Evolutionary conservation across 805 yeast species (phyloP).

Genomic region (Candida germanica): DNA sequence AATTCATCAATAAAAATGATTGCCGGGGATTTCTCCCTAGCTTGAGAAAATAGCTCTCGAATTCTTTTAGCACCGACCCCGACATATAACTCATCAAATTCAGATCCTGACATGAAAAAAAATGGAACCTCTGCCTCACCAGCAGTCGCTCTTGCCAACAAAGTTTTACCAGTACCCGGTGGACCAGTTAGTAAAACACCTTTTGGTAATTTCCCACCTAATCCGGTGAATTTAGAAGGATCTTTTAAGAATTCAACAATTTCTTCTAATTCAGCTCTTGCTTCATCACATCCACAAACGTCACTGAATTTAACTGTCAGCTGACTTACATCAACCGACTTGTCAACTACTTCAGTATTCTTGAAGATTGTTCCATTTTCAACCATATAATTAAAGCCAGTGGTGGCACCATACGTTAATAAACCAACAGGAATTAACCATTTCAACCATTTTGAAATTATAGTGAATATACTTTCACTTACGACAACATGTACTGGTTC

Average conservation of each 20-base stretch:
- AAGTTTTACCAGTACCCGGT: conserved; percentile 98
- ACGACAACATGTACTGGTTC: conserved; percentile 95
- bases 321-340: conserved; percentile 77
- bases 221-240: conserved; percentile 91
- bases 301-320: conserved; percentile 87
- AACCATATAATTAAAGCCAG: conserved; percentile 71
- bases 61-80: conserved; percentile 99
- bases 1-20: conserved; percentile 95
- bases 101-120: conserved; percentile 97
- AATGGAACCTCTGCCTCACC: conserved; percentile 99
- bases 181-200: conserved; percentile 97
- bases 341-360: conserved; percentile 67
- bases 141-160: conserved; percentile 96
- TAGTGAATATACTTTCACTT: conserved; percentile 75
- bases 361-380: conserved; percentile 84
- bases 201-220: conserved; percentile 96
- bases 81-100: conserved; percentile 95
- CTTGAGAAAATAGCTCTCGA: conserved; percentile 89
- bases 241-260: conserved; percentile 96
- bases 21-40: conserved; percentile 94
- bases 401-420: conserved; percentile 75
- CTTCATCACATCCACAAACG: conserved; percentile 98
- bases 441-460: conserved; percentile 81
- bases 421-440: conserved; percentile 83
- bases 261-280: conserved; percentile 94